Evolutionary conservation across 495 filamentous ascomycete species (phyloP), one percentile per base, ranked within the genome.

Genomic region (Aspergillus heteromorphus): DNA sequence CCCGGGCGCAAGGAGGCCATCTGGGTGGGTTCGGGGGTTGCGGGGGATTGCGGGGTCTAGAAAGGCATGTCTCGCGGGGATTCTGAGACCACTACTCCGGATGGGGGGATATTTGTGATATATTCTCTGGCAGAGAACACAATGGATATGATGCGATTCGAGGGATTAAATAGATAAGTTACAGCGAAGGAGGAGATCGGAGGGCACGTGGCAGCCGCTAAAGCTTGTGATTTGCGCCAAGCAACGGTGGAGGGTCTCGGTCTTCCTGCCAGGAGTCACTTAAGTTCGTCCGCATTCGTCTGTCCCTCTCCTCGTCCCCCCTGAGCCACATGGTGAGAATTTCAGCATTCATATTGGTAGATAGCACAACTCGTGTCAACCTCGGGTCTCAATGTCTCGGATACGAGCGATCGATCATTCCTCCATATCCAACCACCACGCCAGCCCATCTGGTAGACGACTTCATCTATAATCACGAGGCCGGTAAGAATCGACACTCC

Each of bases 1-100:
- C 63, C 56, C 25, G 62, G 56, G 21, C 65, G 57, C 40, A 68
- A 58, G 51, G 43, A 57, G 31, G 58, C 45, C 67, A 73, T 73
- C 41, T 56, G 41, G 20, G 45, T 34, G 18, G 8, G 17, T 38
- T 25, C 4, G 30, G 16, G 43, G 16, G 21, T 29, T 3, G 21
- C 7, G 40, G n/a, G 29, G 16, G 21, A 16, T 3, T 19, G 11
- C 13, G n/a, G 29, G 23, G 42, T 18, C 23, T 48, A 50, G 30
- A 38, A 29, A 29, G 16, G 9, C 57, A 60, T 60, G 9, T 27
- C 48, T 45, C 5, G 17, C 20, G 21, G 7, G 31, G 23, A 23
- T 20, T 20, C 14, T 17, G 10, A 30, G 21, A n/a, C 34, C 8
- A 38, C 34, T 38, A 38, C 34, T 3, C 3, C 13, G 11, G n/a